Conservation (phyloP, 2,329 filamentous ascomycete genomes). For the Penicillium sp. region DNA sequence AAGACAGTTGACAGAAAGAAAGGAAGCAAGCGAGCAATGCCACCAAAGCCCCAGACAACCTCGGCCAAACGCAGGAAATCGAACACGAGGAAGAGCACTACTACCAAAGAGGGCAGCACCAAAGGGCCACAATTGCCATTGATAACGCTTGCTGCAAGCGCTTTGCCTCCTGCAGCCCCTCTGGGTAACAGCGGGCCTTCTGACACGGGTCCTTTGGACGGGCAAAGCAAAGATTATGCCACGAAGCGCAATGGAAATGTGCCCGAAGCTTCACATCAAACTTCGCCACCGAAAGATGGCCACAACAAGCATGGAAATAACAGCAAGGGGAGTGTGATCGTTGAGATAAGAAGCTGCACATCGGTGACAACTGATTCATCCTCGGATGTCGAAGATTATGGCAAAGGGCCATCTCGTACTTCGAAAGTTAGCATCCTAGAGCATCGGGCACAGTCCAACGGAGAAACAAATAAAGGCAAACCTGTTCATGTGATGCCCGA, state of each 20-base stretch:
- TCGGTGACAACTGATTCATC: neutral
- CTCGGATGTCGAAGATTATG: neutral
- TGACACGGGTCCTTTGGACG: neutral
- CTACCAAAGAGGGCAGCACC: neutral
- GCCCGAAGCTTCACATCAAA: neutral
- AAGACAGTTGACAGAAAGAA: neutral
- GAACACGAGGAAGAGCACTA: neutral
- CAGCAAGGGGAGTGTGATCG: neutral
- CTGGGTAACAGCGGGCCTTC: neutral
- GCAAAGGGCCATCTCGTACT: neutral
- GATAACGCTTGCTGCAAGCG: neutral
- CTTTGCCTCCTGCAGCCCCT: neutral
- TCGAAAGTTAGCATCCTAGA: slow-evolving; percentile 9
- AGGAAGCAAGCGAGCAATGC: slow-evolving; percentile 9
- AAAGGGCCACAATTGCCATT: slow-evolving; percentile 12
- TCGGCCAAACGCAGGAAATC: slow-evolving; percentile 16
- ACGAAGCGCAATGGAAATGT: neutral
- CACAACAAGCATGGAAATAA: neutral
- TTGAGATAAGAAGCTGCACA: slow-evolving; percentile 16
- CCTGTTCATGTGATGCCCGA: neutral
- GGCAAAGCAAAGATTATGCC: neutral
- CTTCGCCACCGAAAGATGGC: neutral
- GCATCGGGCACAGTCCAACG: neutral
- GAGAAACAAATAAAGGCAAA: neutral
- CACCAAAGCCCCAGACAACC: neutral